Evolutionary conservation across 352 stramenopile species (phyloP).

Genomic region (Globisporangium okanoganense): DNA sequence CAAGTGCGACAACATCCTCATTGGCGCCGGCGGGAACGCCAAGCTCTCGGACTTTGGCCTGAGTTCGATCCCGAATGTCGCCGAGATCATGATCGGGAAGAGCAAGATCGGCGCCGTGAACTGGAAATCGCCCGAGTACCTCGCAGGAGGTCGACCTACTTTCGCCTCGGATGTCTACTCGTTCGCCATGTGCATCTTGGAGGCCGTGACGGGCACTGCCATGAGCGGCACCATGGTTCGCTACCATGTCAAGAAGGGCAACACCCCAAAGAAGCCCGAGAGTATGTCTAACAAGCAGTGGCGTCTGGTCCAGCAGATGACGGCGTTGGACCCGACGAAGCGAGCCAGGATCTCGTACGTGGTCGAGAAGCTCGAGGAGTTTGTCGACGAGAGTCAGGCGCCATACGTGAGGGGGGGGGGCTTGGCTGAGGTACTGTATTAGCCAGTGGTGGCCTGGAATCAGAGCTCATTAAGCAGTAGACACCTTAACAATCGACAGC

Average conservation of each 20-base stretch:
- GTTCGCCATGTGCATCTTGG: background rate
- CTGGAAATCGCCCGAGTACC: slow-evolving; percentile 5
- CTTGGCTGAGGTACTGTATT: background rate
- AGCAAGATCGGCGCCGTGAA: background rate
- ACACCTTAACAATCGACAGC: background rate
- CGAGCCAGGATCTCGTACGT: background rate
- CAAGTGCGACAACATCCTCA: slow-evolving; percentile 21
- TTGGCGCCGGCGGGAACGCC: background rate
- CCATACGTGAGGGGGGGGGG: background rate
- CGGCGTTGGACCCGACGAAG: background rate
- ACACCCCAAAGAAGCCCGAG: background rate
- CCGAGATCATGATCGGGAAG: background rate
- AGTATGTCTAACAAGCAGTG: background rate
- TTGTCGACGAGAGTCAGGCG: background rate
- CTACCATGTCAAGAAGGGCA: background rate
- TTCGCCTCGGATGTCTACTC: slow-evolving; percentile 20
- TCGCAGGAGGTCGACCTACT: background rate
- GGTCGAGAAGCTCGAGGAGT: background rate
- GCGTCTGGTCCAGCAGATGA: background rate
- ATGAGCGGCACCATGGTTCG: background rate
- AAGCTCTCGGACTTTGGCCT: background rate
- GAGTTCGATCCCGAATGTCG: background rate
- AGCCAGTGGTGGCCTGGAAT: background rate
- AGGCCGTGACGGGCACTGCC: background rate
- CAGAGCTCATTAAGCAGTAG: background rate